Conservation (phyloP, 495 filamentous ascomycete species). For the Neurospora intermedia region DNA sequence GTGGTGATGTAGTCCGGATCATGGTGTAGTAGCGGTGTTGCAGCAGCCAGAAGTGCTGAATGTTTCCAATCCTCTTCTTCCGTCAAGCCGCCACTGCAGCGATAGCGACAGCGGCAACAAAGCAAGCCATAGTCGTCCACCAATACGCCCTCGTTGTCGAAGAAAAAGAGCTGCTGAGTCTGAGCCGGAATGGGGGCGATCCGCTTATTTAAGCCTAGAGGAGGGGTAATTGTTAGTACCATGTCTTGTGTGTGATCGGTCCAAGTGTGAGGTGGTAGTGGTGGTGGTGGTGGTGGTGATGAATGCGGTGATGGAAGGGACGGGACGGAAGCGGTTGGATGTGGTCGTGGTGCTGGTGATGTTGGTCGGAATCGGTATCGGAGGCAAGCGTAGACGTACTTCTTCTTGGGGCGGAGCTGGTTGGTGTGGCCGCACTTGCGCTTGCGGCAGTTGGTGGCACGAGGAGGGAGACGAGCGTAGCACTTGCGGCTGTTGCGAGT, state of each 20-base stretch:
- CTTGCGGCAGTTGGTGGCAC: constrained; percentile 99
- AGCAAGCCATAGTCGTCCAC: neutral
- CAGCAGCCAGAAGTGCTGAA: neutral
- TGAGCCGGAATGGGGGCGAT: neutral
- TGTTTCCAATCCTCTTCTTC: neutral
- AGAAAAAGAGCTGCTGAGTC: neutral
- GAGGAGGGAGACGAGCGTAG: constrained; percentile 95
- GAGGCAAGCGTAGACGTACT: constrained; percentile 30
- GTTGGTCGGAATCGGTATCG: neutral
- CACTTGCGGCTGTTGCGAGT: constrained; percentile 63
- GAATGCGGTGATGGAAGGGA: neutral
- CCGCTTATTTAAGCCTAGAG: neutral
- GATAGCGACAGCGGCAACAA: neutral
- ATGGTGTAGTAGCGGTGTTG: neutral
- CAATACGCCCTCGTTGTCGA: neutral
- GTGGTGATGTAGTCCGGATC: neutral
- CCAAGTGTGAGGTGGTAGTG: neutral
- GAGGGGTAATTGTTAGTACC: neutral
- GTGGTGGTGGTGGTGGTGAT: neutral
- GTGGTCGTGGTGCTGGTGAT: neutral
- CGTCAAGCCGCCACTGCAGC: neutral
- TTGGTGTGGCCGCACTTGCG: constrained; percentile 99
- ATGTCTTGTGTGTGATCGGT: neutral
- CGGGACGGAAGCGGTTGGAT: neutral
- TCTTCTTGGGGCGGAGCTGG: constrained; percentile 99